Evolutionary conservation across 2,329 filamentous ascomycete genomes (phyloP), one percentile per base, ranked within the genome.

Genomic region (Aspergillus felis): DNA sequence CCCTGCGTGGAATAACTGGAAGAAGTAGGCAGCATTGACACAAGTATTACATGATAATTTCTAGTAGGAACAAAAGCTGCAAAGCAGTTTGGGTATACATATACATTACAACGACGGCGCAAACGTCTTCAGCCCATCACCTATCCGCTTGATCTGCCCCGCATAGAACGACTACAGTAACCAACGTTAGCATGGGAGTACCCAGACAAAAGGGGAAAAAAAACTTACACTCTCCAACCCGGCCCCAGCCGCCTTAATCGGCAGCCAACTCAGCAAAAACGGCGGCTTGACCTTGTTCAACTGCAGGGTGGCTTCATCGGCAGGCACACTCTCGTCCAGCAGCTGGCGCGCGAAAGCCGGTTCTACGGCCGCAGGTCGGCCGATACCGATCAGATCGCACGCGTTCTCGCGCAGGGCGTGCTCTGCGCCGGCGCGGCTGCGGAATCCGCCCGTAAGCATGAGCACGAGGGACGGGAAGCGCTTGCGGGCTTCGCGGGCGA

Each of bases 371-470:
- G 78, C 77, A 0, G 80, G 77, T 32, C 81, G 68, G 0, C 73
- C 80, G 24, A 83, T 70, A 0, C 81, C 81, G 22, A 83, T 73
- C 64, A 83, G 60, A 57, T 84, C 77, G 60, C 80, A 82, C 2
- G 74, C 77, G 0, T 77, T 75, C 10, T 74, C 74, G 4, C 71
- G 57, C 5, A 84, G 65, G 10, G 81, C 81, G 6, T 76, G 72
- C 25, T 79, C 77, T 72, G 83, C 83, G 2, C 78, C 82, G 0
- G 68, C 67, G 2, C 80, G 72, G 0, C 79, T 82, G 1, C 84
- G 79, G 69, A 89, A 87, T 0, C 86, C 87, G 3, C 87, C 86
- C 0, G 84, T 88, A 3, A 89, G 78, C 75, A 85, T 81, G 32
- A 85, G 68, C 0, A 79, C 71, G 0, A 82, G 69, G 3, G 72